Evolutionary conservation across 768 basidiomycete genomes (phyloP).

Genomic region (Gloeophyllum trabeum): DNA sequence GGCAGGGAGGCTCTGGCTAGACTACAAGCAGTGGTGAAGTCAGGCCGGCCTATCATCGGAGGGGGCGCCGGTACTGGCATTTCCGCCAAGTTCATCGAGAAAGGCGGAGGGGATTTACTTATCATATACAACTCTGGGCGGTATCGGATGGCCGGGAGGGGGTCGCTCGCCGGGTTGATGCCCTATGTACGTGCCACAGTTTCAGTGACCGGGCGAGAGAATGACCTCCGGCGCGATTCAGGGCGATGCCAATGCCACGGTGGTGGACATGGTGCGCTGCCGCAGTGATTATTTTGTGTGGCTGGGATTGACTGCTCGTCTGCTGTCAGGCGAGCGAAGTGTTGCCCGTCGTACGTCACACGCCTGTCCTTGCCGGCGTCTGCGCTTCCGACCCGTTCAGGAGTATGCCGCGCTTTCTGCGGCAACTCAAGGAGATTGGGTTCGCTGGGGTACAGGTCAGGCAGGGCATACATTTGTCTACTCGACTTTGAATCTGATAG

Average conservation of each 20-base stretch:
- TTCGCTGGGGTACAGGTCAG: slow-evolving; percentile 12
- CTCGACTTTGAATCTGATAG: no score
- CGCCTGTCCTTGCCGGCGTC: slow-evolving; percentile 16
- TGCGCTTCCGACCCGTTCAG: slow-evolving; percentile 19
- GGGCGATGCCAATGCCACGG: slow-evolving; percentile 16
- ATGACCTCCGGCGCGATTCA: slow-evolving; percentile 2
- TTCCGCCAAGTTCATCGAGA: slow-evolving; percentile 16
- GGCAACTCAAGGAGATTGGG: slow-evolving; percentile 14
- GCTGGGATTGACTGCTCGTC: background rate
- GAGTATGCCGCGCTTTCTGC: slow-evolving; percentile 13
- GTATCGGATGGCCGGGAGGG: slow-evolving; percentile 18
- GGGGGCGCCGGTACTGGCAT: slow-evolving; percentile 17
- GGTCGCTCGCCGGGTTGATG: slow-evolving; percentile 13
- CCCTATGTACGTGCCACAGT: slow-evolving; percentile 6
- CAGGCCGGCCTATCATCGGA: slow-evolving; percentile 14
- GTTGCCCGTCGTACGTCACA: slow-evolving; percentile 16
- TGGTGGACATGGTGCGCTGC: slow-evolving; percentile 16
- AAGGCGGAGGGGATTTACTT: slow-evolving; percentile 15
- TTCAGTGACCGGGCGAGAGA: background rate
- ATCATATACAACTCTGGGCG: slow-evolving; percentile 21
- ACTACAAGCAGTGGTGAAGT: background rate
- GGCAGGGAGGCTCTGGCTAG: background rate
- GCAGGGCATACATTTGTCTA: no score
- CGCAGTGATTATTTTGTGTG: background rate
- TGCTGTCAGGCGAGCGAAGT: slow-evolving; percentile 6